These are phyloP conservation scores for Sarocladiaceae sp. DNA, from an alignment of 2,329 filamentous ascomycete species.

Conservation along the genomic window DNA sequence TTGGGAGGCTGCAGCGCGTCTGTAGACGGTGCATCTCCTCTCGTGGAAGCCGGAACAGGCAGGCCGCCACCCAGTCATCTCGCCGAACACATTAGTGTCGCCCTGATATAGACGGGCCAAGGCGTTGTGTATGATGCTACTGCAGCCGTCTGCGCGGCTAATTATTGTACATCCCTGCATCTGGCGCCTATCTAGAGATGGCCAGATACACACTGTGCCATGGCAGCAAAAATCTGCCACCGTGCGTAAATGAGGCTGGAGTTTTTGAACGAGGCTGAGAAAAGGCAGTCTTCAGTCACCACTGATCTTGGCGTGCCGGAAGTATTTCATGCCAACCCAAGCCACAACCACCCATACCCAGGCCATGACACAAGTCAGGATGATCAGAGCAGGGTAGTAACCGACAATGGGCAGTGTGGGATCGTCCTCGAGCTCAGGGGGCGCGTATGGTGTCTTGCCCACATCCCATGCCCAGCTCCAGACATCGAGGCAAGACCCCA, in stretches of 20 bases:
- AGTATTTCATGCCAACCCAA: conserved; percentile 99
- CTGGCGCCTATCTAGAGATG: no score
- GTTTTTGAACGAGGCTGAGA: neutral
- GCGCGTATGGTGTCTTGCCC: conserved; percentile 90
- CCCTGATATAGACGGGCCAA: no score
- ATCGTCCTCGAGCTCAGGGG: conserved; percentile 92
- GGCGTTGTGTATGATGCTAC: no score
- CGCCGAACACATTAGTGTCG: no score
- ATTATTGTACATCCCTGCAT: no score
- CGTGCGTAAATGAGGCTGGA: no score
- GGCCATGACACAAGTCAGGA: conserved; percentile 90
- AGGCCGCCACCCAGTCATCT: no score
- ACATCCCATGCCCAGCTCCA: conserved; percentile 99
- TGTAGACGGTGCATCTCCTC: no score
- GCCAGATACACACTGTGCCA: neutral
- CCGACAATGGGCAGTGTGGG: conserved; percentile 91
- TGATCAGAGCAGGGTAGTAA: conserved; percentile 93
- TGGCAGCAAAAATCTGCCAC: no score
- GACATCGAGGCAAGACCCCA: conserved; percentile 90
- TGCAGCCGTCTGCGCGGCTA: no score
- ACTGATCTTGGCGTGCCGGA: conserved; percentile 89
- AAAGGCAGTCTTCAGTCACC: conserved; percentile 42
- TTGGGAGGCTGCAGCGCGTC: no score
- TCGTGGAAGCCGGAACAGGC: no score
- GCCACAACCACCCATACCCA: conserved; percentile 98